A percentile compares a stretch with the other conserved stretches of the same genome.
These are phyloP conservation scores for Colletotrichum liriopes DNA, from an alignment of 2,329 filamentous ascomycete genomes.

Conservation along the genomic window DNA sequence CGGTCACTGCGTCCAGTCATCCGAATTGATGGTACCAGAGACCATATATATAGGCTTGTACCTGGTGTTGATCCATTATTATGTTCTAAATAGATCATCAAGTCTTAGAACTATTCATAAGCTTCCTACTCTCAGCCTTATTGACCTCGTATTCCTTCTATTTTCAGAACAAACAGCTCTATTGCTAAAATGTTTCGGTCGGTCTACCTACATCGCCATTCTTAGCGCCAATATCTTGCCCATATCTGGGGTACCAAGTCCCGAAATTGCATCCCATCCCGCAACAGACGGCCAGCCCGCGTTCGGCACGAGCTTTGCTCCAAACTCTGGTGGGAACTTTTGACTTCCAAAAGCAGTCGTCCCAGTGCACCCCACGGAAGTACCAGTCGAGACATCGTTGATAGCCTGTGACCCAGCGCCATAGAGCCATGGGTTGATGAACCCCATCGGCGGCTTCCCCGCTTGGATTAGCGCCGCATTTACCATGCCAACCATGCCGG, in stretches of 20 bases:
- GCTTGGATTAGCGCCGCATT: constrained; percentile 73
- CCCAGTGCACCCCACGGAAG: constrained; percentile 52
- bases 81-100: background rate
- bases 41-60: background rate
- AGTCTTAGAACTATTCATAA: background rate
- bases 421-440: constrained; percentile 76
- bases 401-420: constrained; percentile 49
- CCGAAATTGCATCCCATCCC: constrained; percentile 58
- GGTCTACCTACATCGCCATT: constrained; percentile 14
- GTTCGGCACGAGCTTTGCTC: constrained; percentile 48
- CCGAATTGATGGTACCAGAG: background rate
- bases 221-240: constrained; percentile 48
- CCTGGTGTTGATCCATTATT: background rate
- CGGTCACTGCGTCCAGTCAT: background rate
- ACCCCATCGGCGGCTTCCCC: constrained; percentile 69
- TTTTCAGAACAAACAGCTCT: too few relatives aligned
- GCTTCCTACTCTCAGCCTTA: background rate
- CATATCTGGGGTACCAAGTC: constrained; percentile 63
- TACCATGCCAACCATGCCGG: constrained; percentile 73
- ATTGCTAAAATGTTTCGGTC: background rate
- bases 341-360: constrained; percentile 41
- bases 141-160: background rate
- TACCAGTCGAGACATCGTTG: constrained; percentile 56
- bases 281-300: constrained; percentile 50
- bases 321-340: constrained; percentile 42